Evolutionary conservation across 768 basidiomycete genomes (phyloP), one percentile per base, ranked within the genome.

Genomic region (Podaxis sp.): DNA sequence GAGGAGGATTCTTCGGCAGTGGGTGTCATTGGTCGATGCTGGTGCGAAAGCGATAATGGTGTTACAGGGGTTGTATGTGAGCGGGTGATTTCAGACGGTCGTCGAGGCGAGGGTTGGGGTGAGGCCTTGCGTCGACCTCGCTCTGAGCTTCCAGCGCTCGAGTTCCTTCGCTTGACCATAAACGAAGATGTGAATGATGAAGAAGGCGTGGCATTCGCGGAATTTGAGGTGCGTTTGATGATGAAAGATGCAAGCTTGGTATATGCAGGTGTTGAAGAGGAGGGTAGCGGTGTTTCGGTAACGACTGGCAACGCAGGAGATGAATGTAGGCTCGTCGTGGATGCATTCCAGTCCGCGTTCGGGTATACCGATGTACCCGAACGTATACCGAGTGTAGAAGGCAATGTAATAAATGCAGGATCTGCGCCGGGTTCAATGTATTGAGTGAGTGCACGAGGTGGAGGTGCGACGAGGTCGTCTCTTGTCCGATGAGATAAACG

Each of bases 381-480:
- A 50, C 87, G 84, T 2, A 89, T 68, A 22, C 91, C 91, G 44
- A 91, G 76, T 0, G 91, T 93, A 6, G 89, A 86, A 5, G 91
- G 91, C 1, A 93, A 73, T 11, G 77, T 67, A 52, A 93, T 84
- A 7, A 76, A 66, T n/a, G 79, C 75, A 13, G 66, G 56, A n/a
- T 86, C 83, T 28, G 82, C 74, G 3, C 80, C 77, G 10, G 87
- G 84, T 57, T 82, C 87, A 40, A 89, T 80, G 68, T 87, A 91
- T 72, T 90, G 87, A 1, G 91, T 92, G 40, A 93, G 69, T 2
- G 91, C 89, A 41, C 90, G 82, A 1, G 91, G 90, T 8, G 91
- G 81, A 28, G 86, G 89, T 0, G 90, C 75, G 58, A 92, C 75
- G 33, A 91, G 80, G 52, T 81, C 73, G 46, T 79, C 78, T 26